Conservation (phyloP, 2,329 filamentous ascomycete genomes). For the Periconia digitata region DNA sequence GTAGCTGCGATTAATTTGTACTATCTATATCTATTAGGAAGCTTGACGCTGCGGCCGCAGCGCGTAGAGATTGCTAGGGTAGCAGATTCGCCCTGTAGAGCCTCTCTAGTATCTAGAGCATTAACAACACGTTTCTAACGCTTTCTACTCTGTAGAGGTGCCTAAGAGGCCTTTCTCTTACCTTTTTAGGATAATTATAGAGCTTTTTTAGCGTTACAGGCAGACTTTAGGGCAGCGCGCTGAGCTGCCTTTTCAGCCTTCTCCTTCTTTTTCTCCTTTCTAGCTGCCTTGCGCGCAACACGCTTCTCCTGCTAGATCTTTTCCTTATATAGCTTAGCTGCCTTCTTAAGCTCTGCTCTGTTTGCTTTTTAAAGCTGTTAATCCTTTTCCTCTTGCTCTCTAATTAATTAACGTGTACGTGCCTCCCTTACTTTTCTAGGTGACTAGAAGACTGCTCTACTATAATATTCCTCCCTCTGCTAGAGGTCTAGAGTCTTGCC, state of each 20-base stretch:
- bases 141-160: neutral
- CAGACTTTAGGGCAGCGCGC: too few species aligned
- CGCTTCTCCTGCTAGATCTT: too few species aligned
- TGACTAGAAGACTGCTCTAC: neutral
- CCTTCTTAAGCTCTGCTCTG: neutral
- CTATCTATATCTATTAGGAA: slow-evolving; percentile 5
- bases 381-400: neutral
- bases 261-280: too few species aligned
- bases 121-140: neutral
- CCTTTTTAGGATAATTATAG: slow-evolving; percentile 2
- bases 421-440: too few species aligned
- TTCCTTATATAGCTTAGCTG: too few species aligned
- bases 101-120: neutral
- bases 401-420: neutral
- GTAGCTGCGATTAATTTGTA: slow-evolving; percentile 4
- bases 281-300: too few species aligned
- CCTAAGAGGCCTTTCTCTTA: neutral
- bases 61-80: neutral
- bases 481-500: neutral
- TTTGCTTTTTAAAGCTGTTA: neutral
- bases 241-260: too few species aligned
- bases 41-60: neutral
- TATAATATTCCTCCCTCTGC: neutral
- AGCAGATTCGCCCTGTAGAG: neutral
- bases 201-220: neutral